Percentiles rank a stretch among this genome's conserved stretches.
phyloP scores from a whole-genome alignment of 2,329 filamentous ascomycete species.

The Phaeophleospora eucalypticola region DNA sequence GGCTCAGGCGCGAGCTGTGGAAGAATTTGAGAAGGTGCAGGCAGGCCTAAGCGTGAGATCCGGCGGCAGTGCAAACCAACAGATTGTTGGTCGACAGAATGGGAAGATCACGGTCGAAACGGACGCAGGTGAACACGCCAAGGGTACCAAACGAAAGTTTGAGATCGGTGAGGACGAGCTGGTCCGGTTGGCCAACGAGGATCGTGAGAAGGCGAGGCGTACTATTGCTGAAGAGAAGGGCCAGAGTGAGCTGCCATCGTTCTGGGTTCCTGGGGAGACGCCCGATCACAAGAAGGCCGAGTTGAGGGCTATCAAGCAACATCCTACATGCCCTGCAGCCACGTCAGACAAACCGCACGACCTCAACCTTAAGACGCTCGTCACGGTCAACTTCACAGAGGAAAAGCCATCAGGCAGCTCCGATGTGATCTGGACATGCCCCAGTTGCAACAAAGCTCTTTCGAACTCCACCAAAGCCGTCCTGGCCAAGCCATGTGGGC shows the following conservation, averaged over 20 bases:
- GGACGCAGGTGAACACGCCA: constrained; percentile 28
- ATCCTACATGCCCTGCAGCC: constrained; percentile 70
- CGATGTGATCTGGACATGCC: constrained; percentile 58
- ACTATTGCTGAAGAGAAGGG: constrained; percentile 60
- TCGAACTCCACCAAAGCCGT: constrained; percentile 79
- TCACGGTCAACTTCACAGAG: constrained; percentile 72
- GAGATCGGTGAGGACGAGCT: constrained; percentile 75
- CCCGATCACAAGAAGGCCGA: constrained; percentile 50
- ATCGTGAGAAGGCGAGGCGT: constrained; percentile 65
- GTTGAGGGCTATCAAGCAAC: constrained; percentile 52
- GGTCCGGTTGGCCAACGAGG: constrained; percentile 62
- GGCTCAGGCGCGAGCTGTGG: constrained; percentile 64
- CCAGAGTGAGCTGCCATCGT: constrained; percentile 73
- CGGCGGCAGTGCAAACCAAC: constrained; percentile 41
- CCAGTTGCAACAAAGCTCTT: constrained; percentile 77
- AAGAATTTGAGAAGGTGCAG: constrained; percentile 81
- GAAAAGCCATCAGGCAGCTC: constrained; percentile 51
- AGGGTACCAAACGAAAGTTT: constrained; percentile 69
- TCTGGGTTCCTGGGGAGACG: constrained; percentile 87
- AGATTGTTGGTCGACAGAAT: constrained; percentile 42
- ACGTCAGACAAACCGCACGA: constrained; percentile 61
- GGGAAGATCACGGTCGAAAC: constrained; percentile 28
- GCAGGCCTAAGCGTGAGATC: constrained; percentile 52
- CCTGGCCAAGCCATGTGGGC: constrained; percentile 81
- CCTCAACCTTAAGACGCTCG: constrained; percentile 73